These are phyloP conservation scores for Oxyria digyna DNA, from an alignment of 148 eudicot species.

Conservation along the genomic window DNA sequence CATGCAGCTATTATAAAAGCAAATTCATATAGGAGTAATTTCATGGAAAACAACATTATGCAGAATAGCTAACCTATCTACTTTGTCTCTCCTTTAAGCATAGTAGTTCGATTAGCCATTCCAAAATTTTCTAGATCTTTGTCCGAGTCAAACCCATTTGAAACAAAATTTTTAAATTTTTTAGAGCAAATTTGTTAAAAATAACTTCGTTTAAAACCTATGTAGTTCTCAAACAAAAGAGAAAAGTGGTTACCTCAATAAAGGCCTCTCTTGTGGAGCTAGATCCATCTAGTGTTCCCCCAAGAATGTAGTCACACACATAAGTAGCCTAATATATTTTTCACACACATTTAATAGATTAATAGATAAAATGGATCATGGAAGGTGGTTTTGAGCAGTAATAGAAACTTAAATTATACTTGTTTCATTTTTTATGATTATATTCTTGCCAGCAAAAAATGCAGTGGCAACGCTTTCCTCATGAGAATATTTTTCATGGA, in stretches of 20 bases:
- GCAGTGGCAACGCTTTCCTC: no score
- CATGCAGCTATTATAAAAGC: not conserved
- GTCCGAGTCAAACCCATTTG: constrained; percentile 93
- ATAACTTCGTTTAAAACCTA: not conserved
- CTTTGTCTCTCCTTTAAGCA: constrained; percentile 99
- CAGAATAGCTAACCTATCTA: no score
- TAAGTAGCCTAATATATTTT: constrained; percentile 49
- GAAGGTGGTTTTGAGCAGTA: no score
- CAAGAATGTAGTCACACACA: constrained; percentile 91
- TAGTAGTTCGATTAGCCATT: constrained; percentile 94
- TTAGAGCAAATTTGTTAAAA: constrained; percentile 18
- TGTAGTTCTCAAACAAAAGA: no score
- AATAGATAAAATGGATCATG: no score
- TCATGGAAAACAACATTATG: not conserved
- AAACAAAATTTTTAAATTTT: constrained; percentile 85
- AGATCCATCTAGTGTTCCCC: constrained; percentile 84
- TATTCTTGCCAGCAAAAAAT: no score
- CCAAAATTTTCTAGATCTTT: constrained; percentile 71
- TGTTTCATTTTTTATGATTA: no score
- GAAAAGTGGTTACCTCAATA: no score
- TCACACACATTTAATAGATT: no score
- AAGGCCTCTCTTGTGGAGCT: no score
- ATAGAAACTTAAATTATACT: no score
- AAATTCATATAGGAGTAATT: not conserved
- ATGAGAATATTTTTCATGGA: no score